These are phyloP conservation scores for Xylariomycetidae sp. DNA, from an alignment of 2,329 filamentous ascomycete genomes.

Conservation along the genomic window DNA sequence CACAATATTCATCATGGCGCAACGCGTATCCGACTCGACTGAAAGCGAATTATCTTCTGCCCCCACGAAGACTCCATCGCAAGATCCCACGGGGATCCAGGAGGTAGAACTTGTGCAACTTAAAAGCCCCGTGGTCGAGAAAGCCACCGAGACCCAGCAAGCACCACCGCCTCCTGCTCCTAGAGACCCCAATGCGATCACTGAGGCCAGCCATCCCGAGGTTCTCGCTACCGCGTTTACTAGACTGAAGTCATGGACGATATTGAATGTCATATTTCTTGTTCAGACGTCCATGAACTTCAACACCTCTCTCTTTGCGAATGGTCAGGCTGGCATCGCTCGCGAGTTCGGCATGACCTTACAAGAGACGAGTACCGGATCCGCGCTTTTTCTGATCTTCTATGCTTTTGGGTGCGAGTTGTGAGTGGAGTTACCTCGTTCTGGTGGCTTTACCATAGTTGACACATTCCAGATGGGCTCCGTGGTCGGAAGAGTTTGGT, in stretches of 20 bases:
- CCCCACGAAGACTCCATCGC: no score
- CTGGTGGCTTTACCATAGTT: background rate
- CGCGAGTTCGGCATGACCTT: constrained; percentile 40
- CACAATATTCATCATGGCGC: no score
- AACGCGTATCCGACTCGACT: no score
- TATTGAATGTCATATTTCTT: constrained; percentile 45
- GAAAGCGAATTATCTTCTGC: no score
- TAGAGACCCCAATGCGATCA: constrained; percentile 33
- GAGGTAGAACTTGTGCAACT: no score
- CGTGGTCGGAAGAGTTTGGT: constrained; percentile 50
- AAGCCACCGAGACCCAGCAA: no score
- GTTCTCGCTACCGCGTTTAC: constrained; percentile 41
- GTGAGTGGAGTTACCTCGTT: constrained; percentile 13
- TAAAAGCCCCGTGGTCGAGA: no score
- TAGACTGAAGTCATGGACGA: constrained; percentile 46
- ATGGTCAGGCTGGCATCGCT: constrained; percentile 40
- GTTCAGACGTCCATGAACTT: constrained; percentile 54
- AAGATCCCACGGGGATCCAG: no score
- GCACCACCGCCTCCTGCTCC: no score
- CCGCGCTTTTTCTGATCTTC: constrained; percentile 44
- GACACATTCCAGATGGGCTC: constrained; percentile 51
- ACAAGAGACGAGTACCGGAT: constrained; percentile 42
- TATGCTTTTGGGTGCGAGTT: constrained; percentile 58
- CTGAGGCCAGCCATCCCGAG: constrained; percentile 43
- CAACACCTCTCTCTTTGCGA: constrained; percentile 48